A percentile compares a stretch with the other conserved stretches of the same genome.
These are phyloP conservation scores for Ballota nigra DNA, from an alignment of 257 asterid species.

Conservation along the genomic window DNA sequence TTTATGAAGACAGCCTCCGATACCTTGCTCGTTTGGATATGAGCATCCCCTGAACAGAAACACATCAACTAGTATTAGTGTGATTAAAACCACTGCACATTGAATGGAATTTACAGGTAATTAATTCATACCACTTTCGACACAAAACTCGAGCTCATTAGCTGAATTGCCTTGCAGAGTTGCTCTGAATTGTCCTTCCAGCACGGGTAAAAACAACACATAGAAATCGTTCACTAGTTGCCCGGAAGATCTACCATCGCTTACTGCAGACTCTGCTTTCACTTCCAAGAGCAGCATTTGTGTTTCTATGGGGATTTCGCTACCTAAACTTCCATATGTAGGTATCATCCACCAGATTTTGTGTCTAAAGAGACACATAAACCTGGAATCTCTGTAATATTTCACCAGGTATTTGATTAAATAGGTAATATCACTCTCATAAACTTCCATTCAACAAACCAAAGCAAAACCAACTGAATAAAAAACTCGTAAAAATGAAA, in stretches of 20 bases:
- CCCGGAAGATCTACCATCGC: conserved; percentile 9
- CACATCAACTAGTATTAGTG: background rate
- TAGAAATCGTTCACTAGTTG: conserved; percentile 30
- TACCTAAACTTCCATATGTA: conserved; percentile 38
- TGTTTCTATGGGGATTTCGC: conserved; percentile 48
- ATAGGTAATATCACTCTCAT: background rate
- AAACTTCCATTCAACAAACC: background rate
- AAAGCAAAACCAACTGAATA: background rate
- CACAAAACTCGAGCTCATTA: conserved; percentile 48
- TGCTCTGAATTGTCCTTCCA: conserved; percentile 54
- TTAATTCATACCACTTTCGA: conserved; percentile 46
- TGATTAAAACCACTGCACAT: background rate
- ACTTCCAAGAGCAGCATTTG: conserved; percentile 56
- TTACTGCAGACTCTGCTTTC: conserved; percentile 32
- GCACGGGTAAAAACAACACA: conserved; percentile 48
- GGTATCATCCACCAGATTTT: conserved; percentile 77
- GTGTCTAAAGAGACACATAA: conserved; percentile 44
- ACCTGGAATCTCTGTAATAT: conserved; percentile 37
- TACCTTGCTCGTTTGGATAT: conserved; percentile 36
- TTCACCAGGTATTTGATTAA: background rate
- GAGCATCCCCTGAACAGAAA: conserved; percentile 36
- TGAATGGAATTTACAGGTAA: background rate
- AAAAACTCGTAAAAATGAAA: background rate
- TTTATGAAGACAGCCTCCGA: conserved; percentile 43
- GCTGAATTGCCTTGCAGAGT: conserved; percentile 42